Evolutionary conservation across 306 rosid genomes (phyloP).

Genomic region (Pueraria montana): DNA sequence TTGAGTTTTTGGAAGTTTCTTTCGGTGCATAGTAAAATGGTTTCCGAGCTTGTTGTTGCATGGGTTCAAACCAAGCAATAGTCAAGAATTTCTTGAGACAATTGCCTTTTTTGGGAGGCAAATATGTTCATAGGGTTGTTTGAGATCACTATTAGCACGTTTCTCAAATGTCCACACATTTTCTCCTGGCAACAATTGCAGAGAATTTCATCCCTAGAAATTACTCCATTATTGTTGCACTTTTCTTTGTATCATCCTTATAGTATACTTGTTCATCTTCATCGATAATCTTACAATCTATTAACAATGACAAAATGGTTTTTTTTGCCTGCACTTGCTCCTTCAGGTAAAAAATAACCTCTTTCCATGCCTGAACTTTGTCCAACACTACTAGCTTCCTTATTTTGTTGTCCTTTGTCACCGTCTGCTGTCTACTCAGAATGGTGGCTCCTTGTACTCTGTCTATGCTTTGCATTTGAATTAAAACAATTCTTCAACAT

Average conservation of each 20-base stretch:
- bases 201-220: conserved; percentile 47
- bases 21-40: neutral
- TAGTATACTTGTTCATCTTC: conserved; percentile 45
- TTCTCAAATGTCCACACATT: conserved; percentile 49
- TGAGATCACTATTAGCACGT: conserved; percentile 41
- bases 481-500: neutral
- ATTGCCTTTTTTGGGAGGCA: neutral
- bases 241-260: neutral
- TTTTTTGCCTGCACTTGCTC: neutral
- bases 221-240: neutral
- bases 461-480: neutral
- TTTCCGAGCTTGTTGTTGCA: no score
- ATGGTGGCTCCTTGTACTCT: neutral
- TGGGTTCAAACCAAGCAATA: conserved; percentile 2
- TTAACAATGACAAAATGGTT: conserved; percentile 57
- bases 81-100: conserved; percentile 16
- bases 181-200: conserved; percentile 50
- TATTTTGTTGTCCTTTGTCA: neutral
- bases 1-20: neutral
- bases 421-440: neutral
- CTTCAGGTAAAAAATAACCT: neutral
- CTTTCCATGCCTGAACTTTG: neutral
- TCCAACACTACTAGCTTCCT: neutral
- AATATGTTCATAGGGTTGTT: conserved; percentile 42
- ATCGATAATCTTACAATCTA: conserved; percentile 18